Conservation (phyloP, 371 early-diverging fungal species). For the Phascolomyces articulosus region DNA sequence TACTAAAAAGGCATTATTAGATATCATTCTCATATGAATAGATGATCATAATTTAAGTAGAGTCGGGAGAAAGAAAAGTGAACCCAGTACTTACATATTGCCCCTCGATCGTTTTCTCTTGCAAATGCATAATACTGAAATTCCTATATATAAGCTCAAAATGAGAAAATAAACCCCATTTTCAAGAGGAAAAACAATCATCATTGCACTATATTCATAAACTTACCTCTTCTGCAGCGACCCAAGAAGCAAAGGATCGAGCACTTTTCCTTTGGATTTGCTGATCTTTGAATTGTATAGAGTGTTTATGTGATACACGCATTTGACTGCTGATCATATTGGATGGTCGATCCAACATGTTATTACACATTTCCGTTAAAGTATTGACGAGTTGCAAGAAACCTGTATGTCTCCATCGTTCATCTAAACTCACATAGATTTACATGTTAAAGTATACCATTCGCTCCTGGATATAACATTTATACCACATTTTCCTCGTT, state of each 20-base stretch:
- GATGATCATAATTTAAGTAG: too few species aligned
- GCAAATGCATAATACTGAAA: slow-evolving; percentile 6
- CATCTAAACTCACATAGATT: neutral
- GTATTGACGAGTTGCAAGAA: slow-evolving; percentile 2
- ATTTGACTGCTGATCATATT: neutral
- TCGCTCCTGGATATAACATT: neutral
- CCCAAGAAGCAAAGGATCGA: slow-evolving; percentile 4
- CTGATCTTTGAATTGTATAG: neutral
- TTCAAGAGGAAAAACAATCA: neutral
- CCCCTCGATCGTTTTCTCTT: slow-evolving; percentile 1
- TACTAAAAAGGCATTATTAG: neutral
- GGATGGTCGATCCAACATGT: slow-evolving; percentile 4
- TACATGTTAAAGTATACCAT: too few species aligned
- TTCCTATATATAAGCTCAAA: too few species aligned
- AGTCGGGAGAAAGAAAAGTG: too few species aligned
- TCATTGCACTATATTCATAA: neutral
- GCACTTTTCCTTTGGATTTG: neutral
- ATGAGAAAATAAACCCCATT: neutral
- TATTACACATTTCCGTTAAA: neutral
- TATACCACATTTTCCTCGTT: neutral
- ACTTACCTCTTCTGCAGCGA: slow-evolving; percentile 6
- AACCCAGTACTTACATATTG: neutral
- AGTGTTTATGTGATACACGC: neutral
- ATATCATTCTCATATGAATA: neutral
- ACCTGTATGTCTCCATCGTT: neutral